Evolutionary conservation across 176 grass and related monocot genomes (phyloP).

Genomic region (Musa acuminata): DNA sequence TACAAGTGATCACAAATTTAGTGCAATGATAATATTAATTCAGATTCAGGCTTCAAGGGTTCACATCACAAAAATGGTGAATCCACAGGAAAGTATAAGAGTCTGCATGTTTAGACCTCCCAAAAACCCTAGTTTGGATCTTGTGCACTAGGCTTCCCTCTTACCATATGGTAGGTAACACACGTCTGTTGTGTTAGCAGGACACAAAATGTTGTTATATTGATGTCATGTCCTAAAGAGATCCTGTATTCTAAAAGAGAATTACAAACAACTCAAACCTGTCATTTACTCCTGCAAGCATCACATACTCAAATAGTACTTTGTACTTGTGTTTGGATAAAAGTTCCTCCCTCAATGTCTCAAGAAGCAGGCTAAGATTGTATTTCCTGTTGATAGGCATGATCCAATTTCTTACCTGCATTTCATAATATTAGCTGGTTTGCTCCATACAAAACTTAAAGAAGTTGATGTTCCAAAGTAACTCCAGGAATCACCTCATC

Average conservation of each 20-base stretch:
- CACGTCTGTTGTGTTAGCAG: background rate
- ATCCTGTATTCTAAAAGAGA: background rate
- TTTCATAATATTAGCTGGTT: background rate
- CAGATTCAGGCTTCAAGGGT: background rate
- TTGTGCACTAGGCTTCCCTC: background rate
- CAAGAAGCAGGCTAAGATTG: slow-evolving; percentile 71
- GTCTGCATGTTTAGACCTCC: background rate
- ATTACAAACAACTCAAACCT: slow-evolving; percentile 37
- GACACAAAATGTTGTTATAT: background rate
- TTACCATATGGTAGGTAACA: background rate
- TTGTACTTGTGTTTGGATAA: slow-evolving; percentile 42
- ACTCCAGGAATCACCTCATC: slow-evolving; percentile 50
- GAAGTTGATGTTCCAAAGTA: slow-evolving; percentile 14
- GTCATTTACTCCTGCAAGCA: slow-evolving; percentile 92
- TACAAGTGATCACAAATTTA: background rate
- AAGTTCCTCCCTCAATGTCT: slow-evolving; percentile 62
- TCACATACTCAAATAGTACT: slow-evolving; percentile 92
- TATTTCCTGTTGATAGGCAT: slow-evolving; percentile 95
- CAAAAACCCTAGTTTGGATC: background rate
- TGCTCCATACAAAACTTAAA: background rate
- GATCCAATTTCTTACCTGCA: slow-evolving; percentile 97
- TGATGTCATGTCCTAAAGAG: background rate
- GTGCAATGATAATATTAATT: background rate
- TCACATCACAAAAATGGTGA: background rate
- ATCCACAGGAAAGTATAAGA: background rate